These are phyloP conservation scores for Metschnikowia reukaufii DNA, from an alignment of 805 yeast genomes.

Conservation along the genomic window DNA sequence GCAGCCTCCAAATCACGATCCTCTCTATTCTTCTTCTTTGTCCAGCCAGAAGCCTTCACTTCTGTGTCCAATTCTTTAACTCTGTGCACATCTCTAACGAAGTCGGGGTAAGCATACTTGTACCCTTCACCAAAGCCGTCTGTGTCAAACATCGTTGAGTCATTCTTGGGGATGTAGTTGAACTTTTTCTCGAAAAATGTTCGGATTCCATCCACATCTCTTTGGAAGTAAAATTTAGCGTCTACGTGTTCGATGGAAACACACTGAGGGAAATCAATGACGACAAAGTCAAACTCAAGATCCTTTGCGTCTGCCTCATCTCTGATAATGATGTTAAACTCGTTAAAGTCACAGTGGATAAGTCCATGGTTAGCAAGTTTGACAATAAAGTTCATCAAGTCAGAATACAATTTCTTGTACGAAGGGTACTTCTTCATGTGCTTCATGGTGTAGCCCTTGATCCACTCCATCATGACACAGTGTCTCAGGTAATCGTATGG, in stretches of 20 bases:
- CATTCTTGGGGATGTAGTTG: conserved; percentile 67
- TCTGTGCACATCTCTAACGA: conserved; percentile 73
- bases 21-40: conserved; percentile 40
- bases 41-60: conserved; percentile 89
- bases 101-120: conserved; percentile 73
- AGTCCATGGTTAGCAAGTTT: conserved; percentile 83
- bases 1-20: conserved; percentile 75
- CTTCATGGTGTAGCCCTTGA: conserved; percentile 89
- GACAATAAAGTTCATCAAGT: conserved; percentile 84
- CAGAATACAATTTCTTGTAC: conserved; percentile 71
- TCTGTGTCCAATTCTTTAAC: conserved; percentile 71
- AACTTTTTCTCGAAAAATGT: conserved; percentile 79
- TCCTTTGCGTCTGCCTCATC: conserved; percentile 52
- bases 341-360: conserved; percentile 97
- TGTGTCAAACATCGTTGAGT: conserved; percentile 68
- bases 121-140: conserved; percentile 83
- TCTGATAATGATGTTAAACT: conserved; percentile 87
- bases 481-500: conserved; percentile 92
- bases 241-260: conserved; percentile 88
- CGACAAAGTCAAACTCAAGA: conserved; percentile 71
- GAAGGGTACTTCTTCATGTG: conserved; percentile 69
- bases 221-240: conserved; percentile 81
- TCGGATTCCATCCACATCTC: conserved; percentile 91
- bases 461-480: conserved; percentile 87
- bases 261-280: conserved; percentile 98